phyloP scores from a whole-genome alignment of 441 rosid genomes.

The Rhodomyrtus psidioides region DNA sequence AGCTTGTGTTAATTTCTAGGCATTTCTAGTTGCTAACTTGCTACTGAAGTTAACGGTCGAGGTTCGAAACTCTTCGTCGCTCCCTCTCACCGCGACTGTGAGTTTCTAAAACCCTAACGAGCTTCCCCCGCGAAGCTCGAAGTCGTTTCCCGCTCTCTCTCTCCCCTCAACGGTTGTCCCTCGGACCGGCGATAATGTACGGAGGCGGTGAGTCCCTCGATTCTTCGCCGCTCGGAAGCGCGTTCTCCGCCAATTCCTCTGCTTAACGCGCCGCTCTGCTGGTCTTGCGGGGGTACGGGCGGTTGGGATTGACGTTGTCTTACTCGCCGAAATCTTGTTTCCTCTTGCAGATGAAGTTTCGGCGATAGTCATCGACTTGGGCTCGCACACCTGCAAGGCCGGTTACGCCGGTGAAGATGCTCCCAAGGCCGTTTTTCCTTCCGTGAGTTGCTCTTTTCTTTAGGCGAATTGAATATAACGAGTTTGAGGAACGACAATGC shows the following conservation, averaged over 20 bases:
- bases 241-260: background rate
- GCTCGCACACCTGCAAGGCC: slow-evolving; percentile 98
- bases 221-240: background rate
- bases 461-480: background rate
- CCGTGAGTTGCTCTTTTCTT: slow-evolving; percentile 40
- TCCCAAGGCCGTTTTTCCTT: slow-evolving; percentile 98
- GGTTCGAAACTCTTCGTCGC: background rate
- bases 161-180: background rate
- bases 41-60: background rate
- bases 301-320: background rate
- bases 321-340: background rate
- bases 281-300: background rate
- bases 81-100: background rate
- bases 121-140: background rate
- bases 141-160: background rate
- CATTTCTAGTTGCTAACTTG: background rate
- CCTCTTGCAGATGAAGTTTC: slow-evolving; percentile 84
- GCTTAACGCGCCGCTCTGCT: background rate
- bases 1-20: background rate
- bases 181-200: slow-evolving; percentile 44
- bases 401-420: slow-evolving; percentile 99
- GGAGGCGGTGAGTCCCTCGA: slow-evolving; percentile 76
- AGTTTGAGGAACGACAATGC: background rate
- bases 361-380: slow-evolving; percentile 94
- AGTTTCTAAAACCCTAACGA: background rate